These are phyloP conservation scores for Babesia caballi DNA, from an alignment of 169 alveolate genomes.

Conservation along the genomic window DNA sequence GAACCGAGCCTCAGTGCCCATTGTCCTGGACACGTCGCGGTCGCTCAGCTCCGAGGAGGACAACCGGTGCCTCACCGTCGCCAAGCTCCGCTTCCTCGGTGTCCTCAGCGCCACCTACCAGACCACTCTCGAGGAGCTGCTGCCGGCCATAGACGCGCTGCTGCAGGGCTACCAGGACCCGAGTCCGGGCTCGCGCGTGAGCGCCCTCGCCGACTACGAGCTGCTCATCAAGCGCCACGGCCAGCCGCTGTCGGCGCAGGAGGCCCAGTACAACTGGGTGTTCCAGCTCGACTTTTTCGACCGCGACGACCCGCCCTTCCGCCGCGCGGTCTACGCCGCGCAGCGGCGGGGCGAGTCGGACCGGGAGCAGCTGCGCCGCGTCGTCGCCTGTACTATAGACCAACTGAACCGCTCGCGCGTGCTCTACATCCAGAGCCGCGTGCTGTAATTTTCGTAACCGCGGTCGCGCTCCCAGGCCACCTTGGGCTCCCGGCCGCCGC, in stretches of 20 bases:
- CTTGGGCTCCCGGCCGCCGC: neutral
- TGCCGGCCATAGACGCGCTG: constrained; percentile 26
- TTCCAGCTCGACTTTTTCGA: constrained; percentile 61
- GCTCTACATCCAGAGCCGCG: constrained; percentile 21
- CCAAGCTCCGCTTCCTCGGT: constrained; percentile 16
- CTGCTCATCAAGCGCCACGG: constrained; percentile 16
- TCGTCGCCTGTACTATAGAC: neutral
- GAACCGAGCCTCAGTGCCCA: constrained; percentile 3
- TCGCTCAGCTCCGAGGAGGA: constrained; percentile 17
- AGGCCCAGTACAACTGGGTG: constrained; percentile 33
- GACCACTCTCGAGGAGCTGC: constrained; percentile 35
- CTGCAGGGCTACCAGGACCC: constrained; percentile 12
- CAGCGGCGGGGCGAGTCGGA: neutral
- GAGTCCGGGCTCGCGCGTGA: neutral
- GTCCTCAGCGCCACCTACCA: constrained; percentile 34
- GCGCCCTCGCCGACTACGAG: constrained; percentile 8
- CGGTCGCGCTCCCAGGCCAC: no score
- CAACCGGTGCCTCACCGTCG: constrained; percentile 1
- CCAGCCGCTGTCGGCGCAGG: constrained; percentile 18
- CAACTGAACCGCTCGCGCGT: constrained; percentile 42
- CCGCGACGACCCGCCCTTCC: constrained; percentile 45
- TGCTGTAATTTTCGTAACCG: neutral
- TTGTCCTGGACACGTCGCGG: constrained; percentile 35
- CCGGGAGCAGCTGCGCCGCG: neutral
- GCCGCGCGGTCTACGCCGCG: constrained; percentile 34